These are phyloP conservation scores for Geosmithia flava DNA, from an alignment of 2,329 filamentous ascomycete genomes.

Conservation along the genomic window DNA sequence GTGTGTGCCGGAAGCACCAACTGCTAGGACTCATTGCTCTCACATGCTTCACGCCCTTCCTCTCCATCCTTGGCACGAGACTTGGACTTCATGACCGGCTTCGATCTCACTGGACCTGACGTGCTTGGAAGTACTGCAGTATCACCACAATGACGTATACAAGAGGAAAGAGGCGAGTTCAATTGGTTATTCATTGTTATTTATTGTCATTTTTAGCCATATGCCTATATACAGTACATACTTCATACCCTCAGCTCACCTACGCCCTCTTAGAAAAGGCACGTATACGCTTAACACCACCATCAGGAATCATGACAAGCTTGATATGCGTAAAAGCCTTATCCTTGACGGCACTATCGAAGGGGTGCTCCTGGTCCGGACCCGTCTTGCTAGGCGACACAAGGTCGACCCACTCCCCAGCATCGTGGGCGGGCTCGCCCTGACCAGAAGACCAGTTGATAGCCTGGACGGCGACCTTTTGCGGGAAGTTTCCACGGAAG, in stretches of 20 bases:
- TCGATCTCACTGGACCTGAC: too few relatives aligned
- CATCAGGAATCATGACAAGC: slow-evolving; percentile 85
- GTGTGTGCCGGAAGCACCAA: too few relatives aligned
- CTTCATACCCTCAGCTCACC: neutral
- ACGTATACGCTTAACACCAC: slow-evolving; percentile 78
- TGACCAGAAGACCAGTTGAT: slow-evolving; percentile 37
- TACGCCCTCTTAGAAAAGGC: slow-evolving; percentile 20
- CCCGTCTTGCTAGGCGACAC: slow-evolving; percentile 55
- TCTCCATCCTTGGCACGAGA: too few relatives aligned
- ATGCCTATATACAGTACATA: neutral
- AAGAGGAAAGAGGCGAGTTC: too few relatives aligned
- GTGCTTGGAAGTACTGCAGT: too few relatives aligned
- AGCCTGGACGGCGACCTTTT: slow-evolving; percentile 57
- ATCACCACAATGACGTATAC: too few relatives aligned
- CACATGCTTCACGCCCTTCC: too few relatives aligned
- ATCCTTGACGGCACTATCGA: slow-evolving; percentile 40
- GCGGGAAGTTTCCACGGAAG: slow-evolving; percentile 75
- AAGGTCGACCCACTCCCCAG: slow-evolving; percentile 52
- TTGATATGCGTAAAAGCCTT: slow-evolving; percentile 70
- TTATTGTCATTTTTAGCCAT: neutral
- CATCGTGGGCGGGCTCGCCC: slow-evolving; percentile 42
- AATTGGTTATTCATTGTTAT: too few relatives aligned
- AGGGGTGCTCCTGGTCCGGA: slow-evolving; percentile 62
- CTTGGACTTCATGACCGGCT: too few relatives aligned
- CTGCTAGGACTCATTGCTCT: too few relatives aligned